Evolutionary conservation across 495 filamentous ascomycete genomes (phyloP), one percentile per base, ranked within the genome.

Genomic region (Talaromyces adpressus): DNA sequence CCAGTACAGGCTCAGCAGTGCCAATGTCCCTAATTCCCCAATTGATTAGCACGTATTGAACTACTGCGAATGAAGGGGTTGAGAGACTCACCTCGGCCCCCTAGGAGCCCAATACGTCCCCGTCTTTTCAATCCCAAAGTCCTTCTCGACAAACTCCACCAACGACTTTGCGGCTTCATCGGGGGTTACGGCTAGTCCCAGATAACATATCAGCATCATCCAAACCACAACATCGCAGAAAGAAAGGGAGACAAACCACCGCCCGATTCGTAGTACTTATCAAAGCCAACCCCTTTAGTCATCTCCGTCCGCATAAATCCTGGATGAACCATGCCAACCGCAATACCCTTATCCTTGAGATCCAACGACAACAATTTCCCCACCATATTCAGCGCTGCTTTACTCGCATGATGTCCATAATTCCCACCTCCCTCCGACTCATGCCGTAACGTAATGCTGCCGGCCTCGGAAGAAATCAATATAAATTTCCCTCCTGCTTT

Each of bases 301-400:
- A 90, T 89, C 67, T 90, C 85, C 18, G 88, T 90, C 56, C 88
- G 74, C 87, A 91, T 89, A 69, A 90, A 90, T 0, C 88, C 87
- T 4, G 89, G 88, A 71, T 91, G 88, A 20, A 91, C 79, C 58
- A 90, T 74, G 6, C 81, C 86, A 8, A 91, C 84, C 2, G 86
- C 79, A 57, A 91, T 80, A 0, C 80, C 84, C 49, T 85, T 75
- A 0, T 82, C 77, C 70, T 87, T 86, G 22, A 91, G 71, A 69
- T 91, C 88, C 64, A 89, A 71, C 66, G 82, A 85, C 36, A 91
- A 70, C 52, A 91, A 75, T 68, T 87, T 88, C 4, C 87, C 89
- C 4, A 86, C 85, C 89, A 91, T 91, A 70, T 91, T 91, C 61
- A 87, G 70, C 4, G 88, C 89, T 4, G 86, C 80, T 68, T 91